A percentile compares a stretch with the other conserved stretches of the same genome.
phyloP scores from a whole-genome alignment of 1,284 basidiomycete genomes.

The Ceratobasidium sp. region DNA sequence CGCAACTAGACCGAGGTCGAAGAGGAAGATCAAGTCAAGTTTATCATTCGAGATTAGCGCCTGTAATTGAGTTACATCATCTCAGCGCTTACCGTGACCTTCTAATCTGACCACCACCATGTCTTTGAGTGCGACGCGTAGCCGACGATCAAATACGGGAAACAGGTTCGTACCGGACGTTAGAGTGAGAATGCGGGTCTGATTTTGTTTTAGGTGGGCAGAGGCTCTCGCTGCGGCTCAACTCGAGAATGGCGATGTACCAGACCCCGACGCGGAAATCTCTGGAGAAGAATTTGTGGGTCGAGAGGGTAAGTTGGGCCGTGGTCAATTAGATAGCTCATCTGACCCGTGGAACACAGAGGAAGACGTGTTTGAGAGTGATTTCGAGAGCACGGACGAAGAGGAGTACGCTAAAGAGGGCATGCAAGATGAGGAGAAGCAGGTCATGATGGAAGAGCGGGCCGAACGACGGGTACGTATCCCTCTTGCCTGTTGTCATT shows the following conservation, averaged over 20 bases:
- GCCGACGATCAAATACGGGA: constrained; percentile 33
- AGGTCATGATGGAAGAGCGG: constrained; percentile 70
- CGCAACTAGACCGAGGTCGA: background rate
- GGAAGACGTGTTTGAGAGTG: constrained; percentile 81
- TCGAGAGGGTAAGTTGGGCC: constrained; percentile 64
- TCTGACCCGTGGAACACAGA: constrained; percentile 58
- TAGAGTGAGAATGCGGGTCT: background rate
- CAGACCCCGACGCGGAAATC: constrained; percentile 25
- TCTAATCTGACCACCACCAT: background rate
- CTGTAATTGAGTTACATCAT: background rate
- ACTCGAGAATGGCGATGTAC: constrained; percentile 25
- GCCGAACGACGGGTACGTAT: constrained; percentile 67
- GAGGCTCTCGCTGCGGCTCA: constrained; percentile 38
- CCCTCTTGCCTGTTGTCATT: background rate
- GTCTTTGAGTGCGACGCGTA: constrained; percentile 38
- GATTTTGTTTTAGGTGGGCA: constrained; percentile 20
- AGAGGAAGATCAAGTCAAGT: background rate
- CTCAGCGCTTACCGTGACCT: background rate
- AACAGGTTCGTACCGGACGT: constrained; percentile 10
- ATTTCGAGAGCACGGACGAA: constrained; percentile 85
- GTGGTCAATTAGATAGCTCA: constrained; percentile 12
- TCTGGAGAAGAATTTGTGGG: constrained; percentile 74
- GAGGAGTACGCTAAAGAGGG: constrained; percentile 68
- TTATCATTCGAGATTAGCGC: background rate
- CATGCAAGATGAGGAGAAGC: constrained; percentile 68